Evolutionary conservation across 768 basidiomycete species (phyloP).

Genomic region (Kondoa malvinella): DNA sequence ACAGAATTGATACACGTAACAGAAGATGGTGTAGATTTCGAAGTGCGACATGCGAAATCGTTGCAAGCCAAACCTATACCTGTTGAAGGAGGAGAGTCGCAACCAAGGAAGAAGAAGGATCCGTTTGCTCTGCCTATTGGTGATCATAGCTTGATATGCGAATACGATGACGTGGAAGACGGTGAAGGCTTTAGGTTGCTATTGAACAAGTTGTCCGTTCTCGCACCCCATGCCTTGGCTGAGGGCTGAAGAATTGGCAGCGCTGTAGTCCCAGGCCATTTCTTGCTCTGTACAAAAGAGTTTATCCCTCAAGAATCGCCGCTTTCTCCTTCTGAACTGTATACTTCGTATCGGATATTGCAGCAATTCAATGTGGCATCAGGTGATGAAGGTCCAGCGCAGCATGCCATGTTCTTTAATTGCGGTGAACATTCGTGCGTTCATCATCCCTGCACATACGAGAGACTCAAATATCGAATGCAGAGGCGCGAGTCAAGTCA

Average conservation of each 20-base stretch:
- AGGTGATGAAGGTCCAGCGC: neutral
- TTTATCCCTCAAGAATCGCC: neutral
- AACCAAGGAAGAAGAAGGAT: neutral
- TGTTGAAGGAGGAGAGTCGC: neutral
- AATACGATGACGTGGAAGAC: neutral
- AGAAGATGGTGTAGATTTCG: neutral
- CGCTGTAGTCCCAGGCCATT: neutral
- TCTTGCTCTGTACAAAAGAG: conserved; percentile 6
- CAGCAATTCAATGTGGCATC: neutral
- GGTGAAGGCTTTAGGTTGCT: neutral
- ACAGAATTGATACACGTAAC: neutral
- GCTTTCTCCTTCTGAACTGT: neutral
- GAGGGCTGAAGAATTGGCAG: neutral
- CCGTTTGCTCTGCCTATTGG: neutral
- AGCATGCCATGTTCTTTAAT: conserved; percentile 1
- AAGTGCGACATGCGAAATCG: neutral
- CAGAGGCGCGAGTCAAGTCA: neutral
- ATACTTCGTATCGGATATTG: neutral
- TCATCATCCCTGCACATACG: too few relatives aligned
- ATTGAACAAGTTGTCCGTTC: neutral
- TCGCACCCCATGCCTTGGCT: neutral
- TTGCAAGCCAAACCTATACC: neutral
- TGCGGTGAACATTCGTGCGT: neutral
- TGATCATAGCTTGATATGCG: neutral
- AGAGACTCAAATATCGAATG: too few relatives aligned